These are phyloP conservation scores for Cercospora nicotianae DNA, from an alignment of 2,329 filamentous ascomycete species.

Conservation along the genomic window DNA sequence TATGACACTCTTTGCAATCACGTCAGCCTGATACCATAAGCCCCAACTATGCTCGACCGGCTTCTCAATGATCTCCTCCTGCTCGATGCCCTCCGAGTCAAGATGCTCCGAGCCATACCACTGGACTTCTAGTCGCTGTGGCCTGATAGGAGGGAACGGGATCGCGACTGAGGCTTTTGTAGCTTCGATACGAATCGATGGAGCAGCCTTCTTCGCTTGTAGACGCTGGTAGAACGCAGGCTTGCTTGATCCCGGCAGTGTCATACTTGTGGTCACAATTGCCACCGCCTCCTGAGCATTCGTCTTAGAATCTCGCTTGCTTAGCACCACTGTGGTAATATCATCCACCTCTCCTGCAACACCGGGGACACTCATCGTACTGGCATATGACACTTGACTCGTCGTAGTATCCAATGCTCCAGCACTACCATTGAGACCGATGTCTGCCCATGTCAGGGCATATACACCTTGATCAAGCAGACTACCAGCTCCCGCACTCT, in stretches of 20 bases:
- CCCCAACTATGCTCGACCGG: constrained; percentile 34
- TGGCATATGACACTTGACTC: constrained; percentile 29
- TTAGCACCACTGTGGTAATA: constrained; percentile 34
- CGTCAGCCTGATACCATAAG: constrained; percentile 38
- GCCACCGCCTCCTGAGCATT: constrained; percentile 18
- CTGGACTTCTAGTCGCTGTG: constrained; percentile 32
- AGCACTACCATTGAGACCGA: constrained; percentile 12
- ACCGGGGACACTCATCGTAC: constrained; percentile 27
- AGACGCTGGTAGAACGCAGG: constrained; percentile 29
- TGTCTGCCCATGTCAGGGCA: constrained; percentile 18
- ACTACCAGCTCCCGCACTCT: constrained; percentile 16
- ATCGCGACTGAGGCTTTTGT: constrained; percentile 34
- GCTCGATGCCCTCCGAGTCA: constrained; percentile 32
- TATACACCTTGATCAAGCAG: constrained; percentile 24
- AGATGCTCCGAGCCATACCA: constrained; percentile 33
- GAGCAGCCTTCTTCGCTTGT: constrained; percentile 18
- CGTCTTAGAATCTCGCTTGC: constrained; percentile 24
- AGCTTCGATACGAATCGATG: constrained; percentile 21
- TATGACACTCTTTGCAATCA: constrained; percentile 27
- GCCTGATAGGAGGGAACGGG: constrained; percentile 34
- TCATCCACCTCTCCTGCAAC: constrained; percentile 36
- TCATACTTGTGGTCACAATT: constrained; percentile 33
- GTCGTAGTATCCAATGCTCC: not conserved
- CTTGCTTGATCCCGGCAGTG: constrained; percentile 31
- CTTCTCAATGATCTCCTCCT: constrained; percentile 31